A percentile compares a stretch with the other conserved stretches of the same genome.
Conservation (phyloP, 345 rosid genomes). For the Citrus medica region DNA sequence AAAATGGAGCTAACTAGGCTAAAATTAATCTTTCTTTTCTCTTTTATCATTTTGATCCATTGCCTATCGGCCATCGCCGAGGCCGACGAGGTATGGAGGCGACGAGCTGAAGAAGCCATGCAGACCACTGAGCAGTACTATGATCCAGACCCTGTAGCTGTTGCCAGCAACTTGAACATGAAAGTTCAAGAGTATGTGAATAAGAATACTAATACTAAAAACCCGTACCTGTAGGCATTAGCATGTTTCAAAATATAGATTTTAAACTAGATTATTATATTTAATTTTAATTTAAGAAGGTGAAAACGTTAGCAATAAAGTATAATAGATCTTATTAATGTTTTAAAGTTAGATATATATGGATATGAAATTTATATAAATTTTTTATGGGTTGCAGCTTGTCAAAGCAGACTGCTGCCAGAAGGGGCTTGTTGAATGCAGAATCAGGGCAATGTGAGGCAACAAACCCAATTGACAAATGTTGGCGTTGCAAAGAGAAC, state of each 20-base stretch:
- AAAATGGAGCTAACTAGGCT: slow-evolving; percentile 10
- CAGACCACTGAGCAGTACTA: slow-evolving; percentile 26
- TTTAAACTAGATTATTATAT: too few species aligned
- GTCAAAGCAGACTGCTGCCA: slow-evolving; percentile 6
- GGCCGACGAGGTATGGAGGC: slow-evolving; percentile 39
- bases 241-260: too few species aligned
- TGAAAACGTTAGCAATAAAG: too few species aligned
- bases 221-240: too few species aligned
- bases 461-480: slow-evolving; percentile 59
- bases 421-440: slow-evolving; percentile 17
- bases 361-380: too few species aligned
- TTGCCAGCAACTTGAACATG: slow-evolving; percentile 22
- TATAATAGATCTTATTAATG: too few species aligned
- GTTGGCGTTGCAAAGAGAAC: slow-evolving; percentile 58
- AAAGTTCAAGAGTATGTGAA: slow-evolving; percentile 18
- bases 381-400: background rate
- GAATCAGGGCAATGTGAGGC: slow-evolving; percentile 1
- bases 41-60: slow-evolving; percentile 23
- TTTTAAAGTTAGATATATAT: too few species aligned
- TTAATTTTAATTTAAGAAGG: too few species aligned
- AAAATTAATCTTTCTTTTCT: slow-evolving; percentile 19
- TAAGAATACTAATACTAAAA: too few species aligned
- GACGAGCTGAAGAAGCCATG: slow-evolving; percentile 36
- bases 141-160: slow-evolving; percentile 15
- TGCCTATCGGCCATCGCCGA: slow-evolving; percentile 23